Conservation (phyloP, 2,329 filamentous ascomycete genomes). For the Fusarium fujikuroi region DNA sequence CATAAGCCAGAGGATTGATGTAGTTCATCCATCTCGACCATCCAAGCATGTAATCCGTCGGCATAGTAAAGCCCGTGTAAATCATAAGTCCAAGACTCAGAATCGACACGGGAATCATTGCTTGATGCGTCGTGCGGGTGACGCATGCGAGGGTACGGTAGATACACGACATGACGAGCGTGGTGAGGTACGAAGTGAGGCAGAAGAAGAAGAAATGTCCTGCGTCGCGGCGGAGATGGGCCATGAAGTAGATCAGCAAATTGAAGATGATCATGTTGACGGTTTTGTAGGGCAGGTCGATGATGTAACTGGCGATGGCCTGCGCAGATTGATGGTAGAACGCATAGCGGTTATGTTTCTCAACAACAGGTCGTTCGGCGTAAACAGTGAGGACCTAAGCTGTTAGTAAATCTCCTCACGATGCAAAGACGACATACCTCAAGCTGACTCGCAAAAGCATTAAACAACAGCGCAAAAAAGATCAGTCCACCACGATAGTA, state of each 20-base stretch:
- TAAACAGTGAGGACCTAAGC: conserved; percentile 45
- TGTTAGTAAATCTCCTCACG: background rate
- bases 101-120: conserved; percentile 63
- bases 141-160: conserved; percentile 47
- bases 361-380: conserved; percentile 47
- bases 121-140: conserved; percentile 45
- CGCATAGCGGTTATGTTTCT: conserved; percentile 51
- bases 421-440: conserved; percentile 37
- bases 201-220: conserved; percentile 71
- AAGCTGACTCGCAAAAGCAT: conserved; percentile 55
- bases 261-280: conserved; percentile 45
- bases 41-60: conserved; percentile 42
- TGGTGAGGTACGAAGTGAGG: conserved; percentile 51
- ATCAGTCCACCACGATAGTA: conserved; percentile 59
- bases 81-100: conserved; percentile 64
- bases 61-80: conserved; percentile 50
- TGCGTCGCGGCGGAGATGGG: conserved; percentile 66
- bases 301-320: conserved; percentile 43
- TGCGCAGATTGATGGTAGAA: conserved; percentile 50
- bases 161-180: conserved; percentile 45
- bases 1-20: conserved; percentile 71
- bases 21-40: conserved; percentile 70
- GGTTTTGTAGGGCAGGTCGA: conserved; percentile 42
- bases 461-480: conserved; percentile 64
- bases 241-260: conserved; percentile 71